Percentiles rank a stretch among this genome's conserved stretches.
phyloP scores from a whole-genome alignment of 2,329 filamentous ascomycete species.

The Trichoderma atroviride region DNA sequence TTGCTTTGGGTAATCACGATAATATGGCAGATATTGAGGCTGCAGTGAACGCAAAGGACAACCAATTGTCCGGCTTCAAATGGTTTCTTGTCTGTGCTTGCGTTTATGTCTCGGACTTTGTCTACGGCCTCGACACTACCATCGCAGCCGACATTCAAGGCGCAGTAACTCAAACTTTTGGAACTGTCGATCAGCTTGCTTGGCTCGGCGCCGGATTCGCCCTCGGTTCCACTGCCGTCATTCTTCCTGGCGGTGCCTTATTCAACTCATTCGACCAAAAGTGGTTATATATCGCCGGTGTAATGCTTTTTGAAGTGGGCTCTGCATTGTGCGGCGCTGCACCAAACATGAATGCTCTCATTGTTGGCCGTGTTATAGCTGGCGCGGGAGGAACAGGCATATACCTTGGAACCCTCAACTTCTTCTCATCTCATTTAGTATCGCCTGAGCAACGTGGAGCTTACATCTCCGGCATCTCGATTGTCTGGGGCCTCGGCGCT shows the following conservation, averaged over 20 bases:
- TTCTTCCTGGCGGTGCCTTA: constrained; percentile 41
- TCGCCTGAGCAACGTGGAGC: constrained; percentile 32
- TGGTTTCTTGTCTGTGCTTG: not conserved
- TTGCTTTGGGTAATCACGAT: too few relatives aligned
- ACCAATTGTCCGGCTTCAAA: not conserved
- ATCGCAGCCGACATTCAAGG: constrained; percentile 53
- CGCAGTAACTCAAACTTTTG: constrained; percentile 43
- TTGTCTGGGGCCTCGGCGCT: constrained; percentile 26
- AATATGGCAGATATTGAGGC: too few relatives aligned
- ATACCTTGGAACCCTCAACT: constrained; percentile 36
- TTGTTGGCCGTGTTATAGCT: constrained; percentile 48
- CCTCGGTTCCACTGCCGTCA: constrained; percentile 44
- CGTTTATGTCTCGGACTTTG: not conserved
- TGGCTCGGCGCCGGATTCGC: constrained; percentile 47
- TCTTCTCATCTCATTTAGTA: constrained; percentile 28
- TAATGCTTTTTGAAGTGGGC: constrained; percentile 36
- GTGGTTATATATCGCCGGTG: constrained; percentile 38
- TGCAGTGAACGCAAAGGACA: too few relatives aligned
- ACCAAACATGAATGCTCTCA: constrained; percentile 47
- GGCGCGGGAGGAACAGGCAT: constrained; percentile 47
- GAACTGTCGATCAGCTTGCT: constrained; percentile 42
- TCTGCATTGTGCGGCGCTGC: constrained; percentile 46
- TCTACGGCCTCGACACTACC: constrained; percentile 44
- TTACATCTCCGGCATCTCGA: constrained; percentile 31
- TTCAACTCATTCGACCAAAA: constrained; percentile 51